Percentiles rank a stretch among this genome's conserved stretches.
Conservation (phyloP, 345 rosid species). For the Lepidium aucheri region DNA sequence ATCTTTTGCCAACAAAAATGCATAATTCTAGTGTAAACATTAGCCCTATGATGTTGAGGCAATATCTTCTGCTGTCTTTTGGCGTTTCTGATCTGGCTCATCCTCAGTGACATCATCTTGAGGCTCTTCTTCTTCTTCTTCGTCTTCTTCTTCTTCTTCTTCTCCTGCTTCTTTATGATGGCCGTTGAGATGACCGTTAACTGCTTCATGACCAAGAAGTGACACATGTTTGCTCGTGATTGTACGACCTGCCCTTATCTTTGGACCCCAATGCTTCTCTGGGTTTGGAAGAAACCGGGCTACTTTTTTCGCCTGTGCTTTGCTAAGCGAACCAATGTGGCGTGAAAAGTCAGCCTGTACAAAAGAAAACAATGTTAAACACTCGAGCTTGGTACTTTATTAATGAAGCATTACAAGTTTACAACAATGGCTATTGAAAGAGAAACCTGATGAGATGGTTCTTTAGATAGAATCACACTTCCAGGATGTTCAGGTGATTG, state of each 20-base stretch:
- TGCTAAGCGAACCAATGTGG: slow-evolving; percentile 81
- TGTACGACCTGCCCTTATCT: slow-evolving; percentile 89
- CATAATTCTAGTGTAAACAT: not conserved
- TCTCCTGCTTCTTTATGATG: slow-evolving; percentile 36
- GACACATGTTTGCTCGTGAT: slow-evolving; percentile 94
- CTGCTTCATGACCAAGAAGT: slow-evolving; percentile 83
- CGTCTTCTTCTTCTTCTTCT: slow-evolving; percentile 41
- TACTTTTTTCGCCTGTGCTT: slow-evolving; percentile 87
- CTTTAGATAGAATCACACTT: slow-evolving; percentile 84
- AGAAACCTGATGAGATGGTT: slow-evolving; percentile 72
- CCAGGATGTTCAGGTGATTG: slow-evolving; percentile 81
- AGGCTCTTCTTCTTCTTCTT: slow-evolving; percentile 23
- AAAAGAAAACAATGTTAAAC: not conserved
- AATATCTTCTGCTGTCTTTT: slow-evolving; percentile 19
- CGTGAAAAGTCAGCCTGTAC: slow-evolving; percentile 88
- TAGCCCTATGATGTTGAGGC: slow-evolving; percentile 14
- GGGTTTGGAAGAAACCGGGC: slow-evolving; percentile 95
- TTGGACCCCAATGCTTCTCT: slow-evolving; percentile 99
- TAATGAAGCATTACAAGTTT: not conserved
- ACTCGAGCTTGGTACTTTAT: not conserved
- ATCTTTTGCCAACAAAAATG: slow-evolving; percentile 1
- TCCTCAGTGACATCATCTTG: slow-evolving; percentile 15
- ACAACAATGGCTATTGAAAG: not conserved
- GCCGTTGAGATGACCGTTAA: slow-evolving; percentile 59
- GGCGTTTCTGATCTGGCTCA: slow-evolving; percentile 26